A percentile compares a stretch with the other conserved stretches of the same genome.
Conservation (phyloP, 352 stramenopile species). For the Phytophthora pini region DNA sequence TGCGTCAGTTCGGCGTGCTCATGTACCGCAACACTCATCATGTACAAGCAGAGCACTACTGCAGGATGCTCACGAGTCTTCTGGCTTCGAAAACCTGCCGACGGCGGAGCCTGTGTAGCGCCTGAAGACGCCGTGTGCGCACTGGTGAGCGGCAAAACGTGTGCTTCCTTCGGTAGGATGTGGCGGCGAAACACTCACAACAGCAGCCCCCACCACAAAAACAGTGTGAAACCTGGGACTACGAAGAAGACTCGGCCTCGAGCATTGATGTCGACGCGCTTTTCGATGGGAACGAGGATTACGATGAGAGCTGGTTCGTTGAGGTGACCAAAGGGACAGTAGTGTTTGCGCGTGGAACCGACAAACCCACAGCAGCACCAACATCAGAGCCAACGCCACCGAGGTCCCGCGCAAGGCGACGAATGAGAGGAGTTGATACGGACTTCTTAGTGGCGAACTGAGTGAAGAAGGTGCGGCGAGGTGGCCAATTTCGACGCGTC, state of each 20-base stretch:
- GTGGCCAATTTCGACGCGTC: constrained; percentile 52
- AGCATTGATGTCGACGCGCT: constrained; percentile 19
- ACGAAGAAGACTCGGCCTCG: constrained; percentile 9
- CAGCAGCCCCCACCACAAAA: constrained; percentile 4
- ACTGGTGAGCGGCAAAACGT: constrained; percentile 39
- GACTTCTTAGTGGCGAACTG: constrained; percentile 39
- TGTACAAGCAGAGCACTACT: too few species aligned
- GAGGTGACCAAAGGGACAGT: constrained; percentile 33
- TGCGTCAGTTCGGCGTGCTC: constrained; percentile 52
- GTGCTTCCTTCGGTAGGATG: constrained; percentile 37
- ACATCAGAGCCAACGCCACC: constrained; percentile 14
- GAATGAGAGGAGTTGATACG: too few species aligned
- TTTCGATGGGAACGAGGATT: constrained; percentile 30
- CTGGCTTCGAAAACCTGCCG: constrained; percentile 41
- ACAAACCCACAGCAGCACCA: constrained; percentile 25
- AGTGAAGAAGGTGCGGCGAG: constrained; percentile 55
- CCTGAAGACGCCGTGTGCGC: constrained; percentile 54
- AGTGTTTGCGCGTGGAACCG: constrained; percentile 20
- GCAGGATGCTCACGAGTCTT: too few species aligned
- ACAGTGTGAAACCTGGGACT: constrained; percentile 39
- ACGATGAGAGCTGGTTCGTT: constrained; percentile 40
- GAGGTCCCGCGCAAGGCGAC: too few species aligned
- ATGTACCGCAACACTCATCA: constrained; percentile 50
- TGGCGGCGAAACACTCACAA: constrained; percentile 9
- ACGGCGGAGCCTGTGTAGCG: constrained; percentile 34